A percentile compares a stretch with the other conserved stretches of the same genome.
Conservation (phyloP, 208 protist species). For the Phytomonas sp. region DNA sequence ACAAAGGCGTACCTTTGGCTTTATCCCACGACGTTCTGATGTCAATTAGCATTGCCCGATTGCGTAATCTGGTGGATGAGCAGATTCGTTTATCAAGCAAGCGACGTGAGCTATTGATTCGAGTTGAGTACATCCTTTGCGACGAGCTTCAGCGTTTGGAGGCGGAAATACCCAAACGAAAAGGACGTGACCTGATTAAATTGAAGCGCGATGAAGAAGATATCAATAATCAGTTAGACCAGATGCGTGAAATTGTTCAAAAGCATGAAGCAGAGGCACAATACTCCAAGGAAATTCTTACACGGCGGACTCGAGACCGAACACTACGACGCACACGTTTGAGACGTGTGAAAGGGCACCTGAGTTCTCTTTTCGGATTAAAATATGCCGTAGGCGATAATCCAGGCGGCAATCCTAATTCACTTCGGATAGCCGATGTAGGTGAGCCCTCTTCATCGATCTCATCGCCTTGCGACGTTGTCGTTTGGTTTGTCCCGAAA, state of each 20-base stretch:
- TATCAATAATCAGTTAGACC: slow-evolving; percentile 19
- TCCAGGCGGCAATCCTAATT: neutral
- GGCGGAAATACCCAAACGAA: slow-evolving; percentile 26
- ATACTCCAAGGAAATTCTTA: slow-evolving; percentile 26
- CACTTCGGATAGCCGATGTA: neutral
- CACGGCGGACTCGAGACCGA: slow-evolving; percentile 35
- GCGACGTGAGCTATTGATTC: slow-evolving; percentile 13
- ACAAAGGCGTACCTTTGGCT: neutral
- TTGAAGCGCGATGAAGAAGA: slow-evolving; percentile 50
- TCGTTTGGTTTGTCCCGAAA: neutral
- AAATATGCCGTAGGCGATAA: neutral
- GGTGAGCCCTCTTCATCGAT: neutral
- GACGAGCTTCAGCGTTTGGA: slow-evolving; percentile 28
- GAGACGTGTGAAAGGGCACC: slow-evolving; percentile 20
- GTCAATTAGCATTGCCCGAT: neutral
- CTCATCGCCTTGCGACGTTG: neutral
- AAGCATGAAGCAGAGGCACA: slow-evolving; percentile 13
- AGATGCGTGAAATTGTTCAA: slow-evolving; percentile 19
- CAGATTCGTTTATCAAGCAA: neutral
- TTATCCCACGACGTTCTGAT: neutral
- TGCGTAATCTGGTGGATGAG: neutral
- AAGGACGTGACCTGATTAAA: slow-evolving; percentile 49
- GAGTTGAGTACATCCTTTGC: slow-evolving; percentile 18
- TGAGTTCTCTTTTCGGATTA: slow-evolving; percentile 12
- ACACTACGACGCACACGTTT: slow-evolving; percentile 33